These are phyloP conservation scores for Withania somnifera DNA, from an alignment of 305 asterid species.

Conservation along the genomic window DNA sequence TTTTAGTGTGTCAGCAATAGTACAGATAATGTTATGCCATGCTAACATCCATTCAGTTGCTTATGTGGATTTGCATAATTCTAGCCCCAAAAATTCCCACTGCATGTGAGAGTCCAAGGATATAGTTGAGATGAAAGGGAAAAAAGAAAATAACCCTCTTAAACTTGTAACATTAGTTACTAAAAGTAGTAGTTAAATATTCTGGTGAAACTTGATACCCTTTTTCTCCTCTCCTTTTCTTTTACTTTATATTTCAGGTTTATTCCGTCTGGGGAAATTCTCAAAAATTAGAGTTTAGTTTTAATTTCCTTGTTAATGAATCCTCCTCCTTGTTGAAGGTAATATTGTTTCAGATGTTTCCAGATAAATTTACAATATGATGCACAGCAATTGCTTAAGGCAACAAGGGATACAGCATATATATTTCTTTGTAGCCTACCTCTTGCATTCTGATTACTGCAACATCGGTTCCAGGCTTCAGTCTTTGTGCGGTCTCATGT, in stretches of 20 bases:
- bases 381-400: slow-evolving; percentile 56
- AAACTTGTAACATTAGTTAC: no score
- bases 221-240: no score
- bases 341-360: slow-evolving; percentile 3
- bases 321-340: not conserved
- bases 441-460: slow-evolving; percentile 6
- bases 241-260: not conserved
- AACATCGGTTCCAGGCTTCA: slow-evolving; percentile 55
- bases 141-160: not conserved
- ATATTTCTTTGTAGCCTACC: not conserved
- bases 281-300: not conserved
- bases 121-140: not conserved
- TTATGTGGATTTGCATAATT: no score
- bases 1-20: no score
- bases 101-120: not conserved
- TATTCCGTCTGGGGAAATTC: not conserved
- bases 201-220: no score
- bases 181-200: no score
- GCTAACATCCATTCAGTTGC: no score
- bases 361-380: slow-evolving; percentile 92
- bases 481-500: slow-evolving; percentile 98
- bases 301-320: not conserved
- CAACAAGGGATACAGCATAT: slow-evolving; percentile 69
- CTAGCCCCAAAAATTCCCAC: not conserved
- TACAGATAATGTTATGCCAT: no score